These are phyloP conservation scores for Chlorella sp. DNA, from an alignment of 139 green algal species.

Conservation along the genomic window DNA sequence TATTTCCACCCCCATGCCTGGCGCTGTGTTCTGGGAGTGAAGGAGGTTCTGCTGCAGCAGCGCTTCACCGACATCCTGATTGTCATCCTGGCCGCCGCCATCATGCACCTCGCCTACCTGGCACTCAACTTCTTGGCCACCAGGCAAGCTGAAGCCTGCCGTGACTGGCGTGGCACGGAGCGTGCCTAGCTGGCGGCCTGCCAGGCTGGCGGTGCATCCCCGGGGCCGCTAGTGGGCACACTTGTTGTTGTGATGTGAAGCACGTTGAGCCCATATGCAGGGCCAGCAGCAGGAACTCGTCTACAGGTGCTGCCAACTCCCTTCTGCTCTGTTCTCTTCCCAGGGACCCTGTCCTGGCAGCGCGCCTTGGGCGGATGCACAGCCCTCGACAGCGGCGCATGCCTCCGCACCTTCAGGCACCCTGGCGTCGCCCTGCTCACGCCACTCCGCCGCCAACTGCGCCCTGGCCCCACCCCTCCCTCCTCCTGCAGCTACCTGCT, in stretches of 20 bases:
- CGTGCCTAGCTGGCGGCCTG: background rate
- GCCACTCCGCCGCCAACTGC: background rate
- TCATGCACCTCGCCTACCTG: slow-evolving; percentile 69
- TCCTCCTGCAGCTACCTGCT: slow-evolving; percentile 20
- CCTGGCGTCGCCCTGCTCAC: background rate
- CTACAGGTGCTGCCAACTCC: too few relatives aligned
- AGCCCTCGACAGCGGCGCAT: background rate
- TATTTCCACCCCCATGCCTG: too few relatives aligned
- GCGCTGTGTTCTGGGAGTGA: too few relatives aligned
- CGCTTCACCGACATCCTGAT: slow-evolving; percentile 55
- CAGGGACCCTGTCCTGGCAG: too few relatives aligned
- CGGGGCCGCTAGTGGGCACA: too few relatives aligned
- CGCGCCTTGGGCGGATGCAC: too few relatives aligned
- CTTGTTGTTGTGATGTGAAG: too few relatives aligned
- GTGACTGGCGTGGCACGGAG: background rate
- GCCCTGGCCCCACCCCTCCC: background rate
- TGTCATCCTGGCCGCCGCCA: slow-evolving; percentile 60
- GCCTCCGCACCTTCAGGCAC: too few relatives aligned
- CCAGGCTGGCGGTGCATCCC: too few relatives aligned
- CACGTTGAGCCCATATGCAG: too few relatives aligned
- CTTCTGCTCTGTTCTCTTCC: too few relatives aligned
- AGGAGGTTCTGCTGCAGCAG: slow-evolving; percentile 50
- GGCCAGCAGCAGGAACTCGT: too few relatives aligned
- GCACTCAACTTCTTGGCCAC: slow-evolving; percentile 43
- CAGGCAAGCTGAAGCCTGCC: background rate